Conservation (phyloP, 23 red algal genomes). For the Cyanidium caldarium region DNA sequence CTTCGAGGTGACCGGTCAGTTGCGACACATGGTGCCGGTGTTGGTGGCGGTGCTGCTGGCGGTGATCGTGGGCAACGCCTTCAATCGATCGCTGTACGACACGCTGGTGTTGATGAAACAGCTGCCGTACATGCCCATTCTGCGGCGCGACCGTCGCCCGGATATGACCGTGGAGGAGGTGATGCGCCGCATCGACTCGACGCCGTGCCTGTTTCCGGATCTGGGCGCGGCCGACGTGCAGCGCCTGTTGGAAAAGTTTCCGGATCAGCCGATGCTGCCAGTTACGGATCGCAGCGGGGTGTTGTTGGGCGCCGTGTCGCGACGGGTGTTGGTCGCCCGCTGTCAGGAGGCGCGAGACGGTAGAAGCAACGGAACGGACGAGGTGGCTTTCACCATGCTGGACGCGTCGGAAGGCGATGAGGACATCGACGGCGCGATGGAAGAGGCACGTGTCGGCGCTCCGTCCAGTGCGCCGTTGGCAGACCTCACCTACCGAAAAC, state of each 20-base stretch:
- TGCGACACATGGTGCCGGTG: conserved; percentile 78
- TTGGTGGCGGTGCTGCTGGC: conserved; percentile 65
- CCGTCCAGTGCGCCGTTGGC: not conserved
- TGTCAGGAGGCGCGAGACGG: not conserved
- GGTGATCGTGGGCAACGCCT: conserved; percentile 81
- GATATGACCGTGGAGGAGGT: conserved; percentile 48
- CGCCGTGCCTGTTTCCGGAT: not conserved
- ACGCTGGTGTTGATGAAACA: conserved; percentile 94
- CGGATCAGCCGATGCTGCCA: conserved; percentile 53
- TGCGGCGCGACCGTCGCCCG: conserved; percentile 61
- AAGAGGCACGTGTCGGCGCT: not conserved
- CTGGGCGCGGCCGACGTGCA: conserved; percentile 5
- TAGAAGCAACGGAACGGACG: not conserved
- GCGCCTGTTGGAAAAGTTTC: conserved; percentile 34
- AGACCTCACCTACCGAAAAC: no score
- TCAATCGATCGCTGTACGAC: conserved; percentile 85
- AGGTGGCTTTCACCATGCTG: not conserved
- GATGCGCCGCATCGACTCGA: conserved; percentile 25
- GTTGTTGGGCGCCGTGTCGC: conserved; percentile 45
- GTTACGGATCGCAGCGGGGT: conserved; percentile 30
- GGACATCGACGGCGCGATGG: not conserved
- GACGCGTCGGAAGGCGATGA: not conserved
- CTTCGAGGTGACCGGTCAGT: conserved; percentile 96
- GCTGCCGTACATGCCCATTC: conserved; percentile 92
- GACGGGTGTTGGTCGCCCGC: not conserved